phyloP scores from a whole-genome alignment of 306 rosid genomes.

The Cucumis melo region DNA sequence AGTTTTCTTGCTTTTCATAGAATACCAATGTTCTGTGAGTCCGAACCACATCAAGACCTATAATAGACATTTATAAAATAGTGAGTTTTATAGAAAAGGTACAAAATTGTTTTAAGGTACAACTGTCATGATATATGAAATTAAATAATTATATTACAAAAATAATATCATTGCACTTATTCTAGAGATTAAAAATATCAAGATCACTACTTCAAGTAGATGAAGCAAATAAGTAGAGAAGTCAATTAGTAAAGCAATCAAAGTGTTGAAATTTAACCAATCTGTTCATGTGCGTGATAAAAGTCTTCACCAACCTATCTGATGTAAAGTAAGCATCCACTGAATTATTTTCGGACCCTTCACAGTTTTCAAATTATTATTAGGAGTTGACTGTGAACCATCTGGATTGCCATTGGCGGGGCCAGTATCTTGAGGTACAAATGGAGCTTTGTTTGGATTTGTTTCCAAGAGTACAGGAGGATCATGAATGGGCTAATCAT shows the following conservation, averaged over 20 bases:
- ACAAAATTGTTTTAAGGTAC: neutral
- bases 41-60: constrained; percentile 97
- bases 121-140: neutral
- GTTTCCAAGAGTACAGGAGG: constrained; percentile 60
- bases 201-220: neutral
- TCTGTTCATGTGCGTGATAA: neutral
- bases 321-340: constrained; percentile 97
- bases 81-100: neutral
- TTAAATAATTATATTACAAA: neutral
- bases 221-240: neutral
- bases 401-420: constrained; percentile 1
- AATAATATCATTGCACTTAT: neutral
- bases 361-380: constrained; percentile 27
- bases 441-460: constrained; percentile 28
- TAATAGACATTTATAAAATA: constrained; percentile 9
- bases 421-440: constrained; percentile 24
- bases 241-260: neutral
- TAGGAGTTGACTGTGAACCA: constrained; percentile 16
- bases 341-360: constrained; percentile 62
- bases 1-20: constrained; percentile 79
- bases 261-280: neutral
- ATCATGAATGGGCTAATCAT: constrained; percentile 74
- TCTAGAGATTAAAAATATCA: neutral
- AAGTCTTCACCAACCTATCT: constrained; percentile 58
- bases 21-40: constrained; percentile 92